A percentile compares a stretch with the other conserved stretches of the same genome.
Evolutionary conservation across 139 green algal genomes (phyloP).

Genomic region (Closterium sp.): DNA sequence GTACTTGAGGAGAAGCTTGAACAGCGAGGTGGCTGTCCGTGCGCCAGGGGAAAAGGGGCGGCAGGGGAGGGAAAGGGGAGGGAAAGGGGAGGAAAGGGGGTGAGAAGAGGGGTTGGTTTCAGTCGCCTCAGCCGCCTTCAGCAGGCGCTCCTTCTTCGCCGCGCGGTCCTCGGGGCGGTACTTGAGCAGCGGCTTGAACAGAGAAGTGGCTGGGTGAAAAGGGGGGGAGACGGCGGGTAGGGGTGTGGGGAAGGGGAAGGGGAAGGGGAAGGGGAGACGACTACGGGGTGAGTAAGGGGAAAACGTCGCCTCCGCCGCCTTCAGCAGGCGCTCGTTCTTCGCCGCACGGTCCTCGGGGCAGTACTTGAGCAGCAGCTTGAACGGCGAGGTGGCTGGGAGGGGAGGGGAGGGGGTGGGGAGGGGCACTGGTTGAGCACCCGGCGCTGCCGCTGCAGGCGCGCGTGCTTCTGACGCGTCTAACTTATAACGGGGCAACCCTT

Average conservation of each 20-base stretch:
- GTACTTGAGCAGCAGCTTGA: conserved; percentile 99
- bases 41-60: neutral
- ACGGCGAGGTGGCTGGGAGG: conserved; percentile 67
- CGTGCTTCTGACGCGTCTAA: too few relatives aligned
- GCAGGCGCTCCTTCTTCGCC: conserved; percentile 89
- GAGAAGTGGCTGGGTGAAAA: conserved; percentile 50
- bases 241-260: too few relatives aligned
- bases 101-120: neutral
- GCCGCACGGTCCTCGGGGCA: conserved; percentile 92
- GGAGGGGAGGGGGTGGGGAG: neutral
- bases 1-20: conserved; percentile 99
- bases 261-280: too few relatives aligned
- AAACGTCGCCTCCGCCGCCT: conserved; percentile 69
- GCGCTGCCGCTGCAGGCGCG: too few relatives aligned
- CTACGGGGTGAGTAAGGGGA: too few relatives aligned
- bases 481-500: neutral
- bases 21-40: conserved; percentile 64
- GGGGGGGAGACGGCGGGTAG: neutral
- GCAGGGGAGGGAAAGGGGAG: neutral
- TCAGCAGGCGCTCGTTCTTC: conserved; percentile 91
- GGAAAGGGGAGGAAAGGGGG: neutral
- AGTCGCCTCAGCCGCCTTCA: conserved; percentile 34
- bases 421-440: too few relatives aligned
- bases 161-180: conserved; percentile 95
- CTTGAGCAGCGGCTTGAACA: conserved; percentile 99